Evolutionary conservation across 805 yeast species (phyloP), one percentile per base, ranked within the genome.

Genomic region (Wickerhamiella azyma): DNA sequence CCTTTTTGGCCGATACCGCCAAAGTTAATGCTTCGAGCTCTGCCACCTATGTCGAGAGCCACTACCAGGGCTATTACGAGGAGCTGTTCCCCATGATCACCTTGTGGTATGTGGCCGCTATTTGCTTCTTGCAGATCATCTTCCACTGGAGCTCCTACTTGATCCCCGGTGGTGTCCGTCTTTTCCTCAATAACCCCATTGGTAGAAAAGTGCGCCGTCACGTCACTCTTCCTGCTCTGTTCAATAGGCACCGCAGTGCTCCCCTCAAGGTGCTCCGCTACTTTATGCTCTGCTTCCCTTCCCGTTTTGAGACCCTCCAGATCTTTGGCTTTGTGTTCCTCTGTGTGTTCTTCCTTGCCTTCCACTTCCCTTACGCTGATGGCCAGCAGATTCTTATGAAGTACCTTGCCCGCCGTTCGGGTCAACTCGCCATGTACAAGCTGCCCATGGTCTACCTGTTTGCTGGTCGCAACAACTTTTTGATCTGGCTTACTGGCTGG

Each of bases 381-480:
- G 37, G 24, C 21, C 5, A 32, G 19, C 37, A 45, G 26, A 9
- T 21, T 14, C 29, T 39, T 2, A 17, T 26, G 13, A 18, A 11
- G 14, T 17, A 19, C 5, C 41, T 58, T 46, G 70, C 67, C 5
- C 67, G 59, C 13, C 56, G 72, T 43, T 46, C 67, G 2, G 66
- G 60, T 1, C 38, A 50, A 26, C 17, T 59, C 19, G 50, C 57
- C 1, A 44, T 50, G 24, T 32, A 42, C 13, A 48, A 50, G 39
- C 26, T 78, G 47, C 88, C 88, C 1, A 58, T 71, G 8, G 58
- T 77, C 13, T 71, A 75, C 50, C 61, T 81, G 47, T 79, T 80
- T 60, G 81, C 81, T 13, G 79, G 79, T 30, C 68, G 85, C 57
- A 80, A 80, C 57, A 80, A 78, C 56, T 71, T 81, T 30, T 65